Evolutionary conservation across 2,329 filamentous ascomycete species (phyloP), one percentile per base, ranked within the genome.

Genomic region (Zopfia rhizophila): DNA sequence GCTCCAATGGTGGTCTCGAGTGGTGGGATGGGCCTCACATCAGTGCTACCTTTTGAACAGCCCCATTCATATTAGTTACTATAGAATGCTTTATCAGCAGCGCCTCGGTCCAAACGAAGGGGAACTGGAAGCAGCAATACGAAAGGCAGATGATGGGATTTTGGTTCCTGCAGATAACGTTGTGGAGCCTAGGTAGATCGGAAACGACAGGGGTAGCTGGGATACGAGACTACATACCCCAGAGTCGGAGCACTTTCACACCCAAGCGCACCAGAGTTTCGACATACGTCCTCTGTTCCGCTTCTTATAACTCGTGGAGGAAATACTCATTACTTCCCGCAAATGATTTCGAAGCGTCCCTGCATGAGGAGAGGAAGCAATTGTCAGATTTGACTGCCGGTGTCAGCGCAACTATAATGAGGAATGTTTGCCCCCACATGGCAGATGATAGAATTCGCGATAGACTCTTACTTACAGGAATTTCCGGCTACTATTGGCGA

Each of bases 271-370:
- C 56, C n/a, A 70, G 51, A 38, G 46, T 53, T 12, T 51, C 22
- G 27, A 69, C 59, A 48, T 65, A 70, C 7, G 7, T 27, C 24
- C 41, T 28, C 25, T 68, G 66, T 19, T 61, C 61, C 0, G 46
- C 28, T 16, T 56, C 55, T 5, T 57, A 60, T 10, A 69, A 47
- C 1, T 61, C 63, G 18, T 65, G 66, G 0, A 68, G 55, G 38
- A 58, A 68, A 51, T 70, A 68, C 17, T 56, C 27, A 48, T 63
- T 67, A 13, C 61, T 55, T 3, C 65, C 63, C 36, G 60, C 60
- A 44, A 56, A 69, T 3, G 63, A 68, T 10, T 51, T 46, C 6
- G 54, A 38, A 5, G 35, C 16, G 5, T 21, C 17, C 6, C 7
- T 17, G 17, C 18, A 14, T 13, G 17, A 13, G 6, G 37, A 4